Base-by-base conservation (phyloP, 78 protist genomes). In the Anaeramoeba flamelloides region DNA sequence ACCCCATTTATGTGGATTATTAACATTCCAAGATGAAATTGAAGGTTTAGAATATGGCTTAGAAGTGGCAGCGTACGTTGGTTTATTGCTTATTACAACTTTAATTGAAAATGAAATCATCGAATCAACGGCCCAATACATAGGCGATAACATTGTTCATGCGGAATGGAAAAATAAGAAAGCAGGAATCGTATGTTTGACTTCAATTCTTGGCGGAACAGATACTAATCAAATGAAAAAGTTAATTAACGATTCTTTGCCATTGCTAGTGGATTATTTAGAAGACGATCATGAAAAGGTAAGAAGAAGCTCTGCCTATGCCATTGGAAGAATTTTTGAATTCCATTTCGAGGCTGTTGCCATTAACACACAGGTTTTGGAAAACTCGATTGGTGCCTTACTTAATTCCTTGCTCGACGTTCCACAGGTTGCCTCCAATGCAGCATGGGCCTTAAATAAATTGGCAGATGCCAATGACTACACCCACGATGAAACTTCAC, bases 251-350 rank as follows among this genome's bases (percentile, higher is more conserved):
- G 74, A 64, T n/a, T 76, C 84, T 4, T 0, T 87, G 1, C 77
- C 77, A 34, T 0, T 36, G 1, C 30, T 92, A 41, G 8, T 86
- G 33, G 30, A 3, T 39, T 40, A 64, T n/a, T 65, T 92, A 86
- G 38, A 53, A 34, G 88, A 88, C 64, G 12, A 30, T 36, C 1
- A 39, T 26, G 77, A 33, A 0, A 78, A 75, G 39, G 94, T 93
- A 2, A 31, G 37, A 17, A 95, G 92, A 41, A 86, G 96, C 0
- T 83, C 94, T 0, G 89, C 90, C 0, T 93, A 93, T 93, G 81
- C 92, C 31, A 34, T 93, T 75, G 94, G 92, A 32, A 83, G 87
- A 41, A 75, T 91, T 38, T 88, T 88, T 87, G n/a, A 79, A 36
- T 1, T 36, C 40, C 81, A 36, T 39, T 39, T 36, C 37, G 2